These are phyloP conservation scores for Phytopythium litorale DNA, from an alignment of 352 stramenopile genomes.

Conservation along the genomic window DNA sequence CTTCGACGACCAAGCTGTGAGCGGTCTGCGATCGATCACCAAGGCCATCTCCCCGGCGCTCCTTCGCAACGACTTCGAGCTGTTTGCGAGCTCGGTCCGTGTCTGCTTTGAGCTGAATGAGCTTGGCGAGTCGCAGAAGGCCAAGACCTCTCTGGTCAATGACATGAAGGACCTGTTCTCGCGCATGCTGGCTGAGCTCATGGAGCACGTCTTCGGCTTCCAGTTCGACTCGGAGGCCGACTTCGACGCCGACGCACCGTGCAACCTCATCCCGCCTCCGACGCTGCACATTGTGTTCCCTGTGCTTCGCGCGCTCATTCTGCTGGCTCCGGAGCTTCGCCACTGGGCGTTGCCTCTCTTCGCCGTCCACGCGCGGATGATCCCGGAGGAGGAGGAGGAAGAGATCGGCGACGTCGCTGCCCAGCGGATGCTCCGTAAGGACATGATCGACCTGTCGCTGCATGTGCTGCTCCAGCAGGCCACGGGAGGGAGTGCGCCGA, in stretches of 20 bases:
- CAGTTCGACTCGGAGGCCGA: constrained; percentile 77
- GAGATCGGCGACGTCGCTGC: constrained; percentile 79
- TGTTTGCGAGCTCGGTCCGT: constrained; percentile 55
- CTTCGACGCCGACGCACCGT: constrained; percentile 59
- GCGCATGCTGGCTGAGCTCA: constrained; percentile 51
- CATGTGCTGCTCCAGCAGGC: constrained; percentile 57
- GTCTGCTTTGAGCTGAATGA: constrained; percentile 45
- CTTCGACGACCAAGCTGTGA: constrained; percentile 22
- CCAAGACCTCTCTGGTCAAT: constrained; percentile 30
- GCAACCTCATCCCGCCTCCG: constrained; percentile 63
- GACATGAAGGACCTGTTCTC: constrained; percentile 51
- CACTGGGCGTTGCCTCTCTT: constrained; percentile 74
- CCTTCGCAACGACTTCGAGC: constrained; percentile 63
- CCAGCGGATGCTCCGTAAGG: constrained; percentile 64
- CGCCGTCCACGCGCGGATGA: constrained; percentile 79
- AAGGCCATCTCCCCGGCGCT: constrained; percentile 58
- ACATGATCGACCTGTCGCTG: constrained; percentile 74
- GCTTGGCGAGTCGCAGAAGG: constrained; percentile 28
- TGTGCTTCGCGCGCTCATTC: constrained; percentile 55
- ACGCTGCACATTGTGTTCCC: constrained; percentile 81
- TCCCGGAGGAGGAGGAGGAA: constrained; percentile 84
- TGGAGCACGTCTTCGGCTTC: constrained; percentile 82
- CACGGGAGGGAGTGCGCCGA: constrained; percentile 40
- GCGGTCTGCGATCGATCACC: constrained; percentile 34
- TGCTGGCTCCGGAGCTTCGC: constrained; percentile 42